Base-by-base conservation (phyloP, 2,329 filamentous ascomycete genomes). In the Fusarium clavum region DNA sequence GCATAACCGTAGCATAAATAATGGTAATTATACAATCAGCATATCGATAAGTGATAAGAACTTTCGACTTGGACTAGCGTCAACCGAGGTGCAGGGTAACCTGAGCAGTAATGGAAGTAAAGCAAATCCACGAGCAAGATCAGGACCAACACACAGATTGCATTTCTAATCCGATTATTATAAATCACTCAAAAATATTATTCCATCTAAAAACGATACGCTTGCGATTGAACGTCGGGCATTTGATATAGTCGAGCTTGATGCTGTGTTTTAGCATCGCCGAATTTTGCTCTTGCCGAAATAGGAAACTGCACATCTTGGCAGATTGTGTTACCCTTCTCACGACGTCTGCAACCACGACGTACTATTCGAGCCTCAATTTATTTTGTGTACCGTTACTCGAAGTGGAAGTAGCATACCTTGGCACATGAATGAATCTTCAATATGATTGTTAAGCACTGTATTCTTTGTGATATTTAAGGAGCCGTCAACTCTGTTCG, bases 221-320 rank as follows among this genome's bases (percentile, higher is more conserved):
- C 18, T 11, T 7, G 10, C 11, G 4, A n/a, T 4, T 38, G 18
- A n/a, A 38, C 3, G 18, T 10, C 18, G 10, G 10, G 11, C 10
- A 7, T 38, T 7, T 11, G 1, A 4, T 11, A 7, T 7, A 1
- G 5, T n/a, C 10, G 6, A 38, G 10, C 18, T 7, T 38, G 18
- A 12, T 38, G 6, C 10, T 38, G 0, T 24, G 4, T 5, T 9
- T 3, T 14, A 8, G 1, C 24, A n/a, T 14, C 4, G 13, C 6
- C 6, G 7, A 3, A 16, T 57, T 3, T 10, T 32, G 38, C 38
- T 41, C 6, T 24, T 58, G n/a, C 61, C 30, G 2, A 18, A 57
- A 24, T 16, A 29, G 61, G 51, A 49, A 64, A 64, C 3, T 46
- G 61, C 59, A 49, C 2, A 13, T 25, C 59, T 57, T 64, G 59